These are phyloP conservation scores for Fonsecaea nubica DNA, from an alignment of 2,329 filamentous ascomycete genomes.

Conservation along the genomic window DNA sequence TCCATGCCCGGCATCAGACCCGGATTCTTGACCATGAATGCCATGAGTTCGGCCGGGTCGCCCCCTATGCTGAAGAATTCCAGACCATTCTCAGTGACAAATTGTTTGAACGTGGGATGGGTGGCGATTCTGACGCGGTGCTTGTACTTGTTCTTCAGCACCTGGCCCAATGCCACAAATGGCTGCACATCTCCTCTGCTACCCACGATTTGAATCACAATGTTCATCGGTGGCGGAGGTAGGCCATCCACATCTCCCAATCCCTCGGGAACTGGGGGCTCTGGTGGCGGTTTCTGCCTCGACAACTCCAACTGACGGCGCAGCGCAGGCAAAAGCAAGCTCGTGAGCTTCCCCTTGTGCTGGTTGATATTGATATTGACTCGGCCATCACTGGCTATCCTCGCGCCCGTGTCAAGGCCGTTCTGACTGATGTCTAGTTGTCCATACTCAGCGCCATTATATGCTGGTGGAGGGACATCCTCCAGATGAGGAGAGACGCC, in stretches of 20 bases:
- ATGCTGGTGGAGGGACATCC: constrained; percentile 39
- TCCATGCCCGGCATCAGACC: constrained; percentile 84
- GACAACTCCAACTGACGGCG: constrained; percentile 59
- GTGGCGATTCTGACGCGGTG: constrained; percentile 78
- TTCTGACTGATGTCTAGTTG: constrained; percentile 67
- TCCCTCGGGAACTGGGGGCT: constrained; percentile 73
- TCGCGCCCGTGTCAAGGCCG: constrained; percentile 68
- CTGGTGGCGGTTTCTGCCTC: constrained; percentile 57
- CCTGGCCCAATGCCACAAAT: constrained; percentile 72
- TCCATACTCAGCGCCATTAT: constrained; percentile 58
- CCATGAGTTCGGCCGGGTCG: constrained; percentile 77
- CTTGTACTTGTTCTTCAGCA: constrained; percentile 68
- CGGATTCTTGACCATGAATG: constrained; percentile 90
- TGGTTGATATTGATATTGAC: constrained; percentile 82
- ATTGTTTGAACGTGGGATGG: constrained; percentile 70
- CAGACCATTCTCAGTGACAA: constrained; percentile 72
- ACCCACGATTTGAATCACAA: constrained; percentile 77
- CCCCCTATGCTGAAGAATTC: constrained; percentile 81
- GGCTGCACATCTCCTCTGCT: constrained; percentile 78
- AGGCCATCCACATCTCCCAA: constrained; percentile 69
- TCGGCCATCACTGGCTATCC: constrained; percentile 74
- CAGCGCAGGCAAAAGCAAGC: constrained; percentile 70
- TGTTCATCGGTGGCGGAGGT: constrained; percentile 66
- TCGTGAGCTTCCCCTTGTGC: constrained; percentile 68
- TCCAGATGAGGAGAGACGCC: constrained; percentile 34